Base-by-base conservation (phyloP, 345 rosid species). In the Gossypium longicalyx region DNA sequence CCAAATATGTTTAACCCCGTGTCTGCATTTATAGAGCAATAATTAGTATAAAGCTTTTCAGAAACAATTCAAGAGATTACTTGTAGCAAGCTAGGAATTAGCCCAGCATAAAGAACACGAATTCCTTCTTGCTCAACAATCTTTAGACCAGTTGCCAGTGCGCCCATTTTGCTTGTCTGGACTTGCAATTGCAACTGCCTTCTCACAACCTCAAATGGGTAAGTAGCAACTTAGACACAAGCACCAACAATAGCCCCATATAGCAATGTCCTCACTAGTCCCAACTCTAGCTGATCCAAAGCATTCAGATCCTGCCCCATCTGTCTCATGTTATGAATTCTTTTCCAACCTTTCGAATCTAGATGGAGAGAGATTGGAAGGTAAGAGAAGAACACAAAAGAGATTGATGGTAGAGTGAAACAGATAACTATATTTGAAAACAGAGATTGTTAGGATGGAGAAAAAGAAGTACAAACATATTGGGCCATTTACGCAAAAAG, bases 121-220 rank as follows among this genome's bases (percentile, higher is more conserved):
- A 89, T 72, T 75, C 93, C 96, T 48, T 91, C 91, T 53, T 86
- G 86, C 76, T 90, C 84, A 77, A 88, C 74, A 34, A 90, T 86
- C 83, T 77, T 87, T 72, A 85, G 62, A 82, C 82, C 83, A 64
- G 93, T 88, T 60, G 82, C 86, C 70, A 90, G 44, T 2, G 93
- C 74, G 52, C 88, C 88, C 82, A 89, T 77, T 81, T 80, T 90
- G 13, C 84, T 80, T 12, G 86, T 84, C 44, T 79, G 89, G 45
- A 84, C 86, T 75, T 88, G 92, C 83, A 88, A 80, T 74, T 90
- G 93, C 77, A 90, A 85, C 79, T 74, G 87, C 69, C 95, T 87
- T 77, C 95, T 86, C 74, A 88, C 89, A 71, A 87, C 90, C 80
- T 90, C 93, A 87, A 90, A 90, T 2, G 95, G 91, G 58, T 88